These are phyloP conservation scores for Croton laevigatus DNA, from an alignment of 441 rosid species.

Conservation along the genomic window DNA sequence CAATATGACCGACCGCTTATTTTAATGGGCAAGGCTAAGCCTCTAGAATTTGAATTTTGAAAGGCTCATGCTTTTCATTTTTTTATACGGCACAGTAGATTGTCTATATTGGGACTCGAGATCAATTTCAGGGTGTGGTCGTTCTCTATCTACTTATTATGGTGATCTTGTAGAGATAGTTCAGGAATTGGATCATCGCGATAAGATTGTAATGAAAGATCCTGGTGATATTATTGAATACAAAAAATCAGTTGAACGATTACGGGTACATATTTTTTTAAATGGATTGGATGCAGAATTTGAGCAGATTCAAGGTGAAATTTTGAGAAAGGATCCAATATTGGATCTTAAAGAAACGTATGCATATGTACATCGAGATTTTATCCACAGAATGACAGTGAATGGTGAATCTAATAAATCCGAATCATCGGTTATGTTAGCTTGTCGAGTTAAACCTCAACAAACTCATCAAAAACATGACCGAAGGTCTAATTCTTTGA, in stretches of 20 bases:
- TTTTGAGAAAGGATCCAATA: not conserved
- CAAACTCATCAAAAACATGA: not conserved
- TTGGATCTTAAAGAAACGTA: not conserved
- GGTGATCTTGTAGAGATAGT: conserved; percentile 6
- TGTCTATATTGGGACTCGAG: too few relatives aligned
- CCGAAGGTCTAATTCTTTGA: not conserved
- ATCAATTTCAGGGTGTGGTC: too few relatives aligned
- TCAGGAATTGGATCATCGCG: not conserved
- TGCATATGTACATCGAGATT: not conserved
- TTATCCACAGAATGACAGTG: not conserved
- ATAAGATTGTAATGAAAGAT: too few relatives aligned
- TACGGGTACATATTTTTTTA: not conserved
- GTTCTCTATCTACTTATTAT: not conserved
- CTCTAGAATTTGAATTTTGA: too few relatives aligned
- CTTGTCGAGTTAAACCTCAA: not conserved
- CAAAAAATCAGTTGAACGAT: too few relatives aligned
- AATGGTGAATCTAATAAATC: too few relatives aligned
- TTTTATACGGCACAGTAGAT: too few relatives aligned
- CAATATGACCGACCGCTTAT: too few relatives aligned
- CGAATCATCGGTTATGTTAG: not conserved
- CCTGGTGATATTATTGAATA: too few relatives aligned
- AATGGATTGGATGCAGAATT: conserved; percentile 6
- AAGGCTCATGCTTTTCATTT: too few relatives aligned
- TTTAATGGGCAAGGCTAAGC: too few relatives aligned
- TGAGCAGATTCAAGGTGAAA: too few relatives aligned